These are phyloP conservation scores for Boletellus sp. DNA, from an alignment of 768 basidiomycete genomes.

Conservation along the genomic window DNA sequence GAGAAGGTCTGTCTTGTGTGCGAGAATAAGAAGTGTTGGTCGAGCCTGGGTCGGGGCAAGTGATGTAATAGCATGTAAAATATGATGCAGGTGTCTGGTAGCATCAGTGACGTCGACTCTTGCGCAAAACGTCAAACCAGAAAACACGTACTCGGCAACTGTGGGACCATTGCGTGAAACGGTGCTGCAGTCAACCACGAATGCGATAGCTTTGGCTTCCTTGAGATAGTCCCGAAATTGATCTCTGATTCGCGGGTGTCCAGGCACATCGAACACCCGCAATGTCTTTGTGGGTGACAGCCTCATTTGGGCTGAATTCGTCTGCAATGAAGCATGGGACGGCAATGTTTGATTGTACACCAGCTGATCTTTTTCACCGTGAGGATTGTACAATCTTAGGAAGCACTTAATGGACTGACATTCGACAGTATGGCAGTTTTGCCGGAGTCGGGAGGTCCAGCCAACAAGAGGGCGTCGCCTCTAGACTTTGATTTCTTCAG, in stretches of 20 bases:
- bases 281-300: conserved; percentile 44
- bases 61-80: conserved; percentile 66
- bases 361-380: conserved; percentile 43
- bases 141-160: conserved; percentile 71
- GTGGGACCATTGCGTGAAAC: conserved; percentile 69
- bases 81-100: conserved; percentile 65
- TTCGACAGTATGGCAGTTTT: conserved; percentile 76
- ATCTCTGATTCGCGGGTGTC: conserved; percentile 76
- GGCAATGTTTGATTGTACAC: conserved; percentile 59
- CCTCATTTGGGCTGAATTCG: conserved; percentile 51
- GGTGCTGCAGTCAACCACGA: conserved; percentile 77
- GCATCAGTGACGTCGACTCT: not conserved
- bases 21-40: conserved; percentile 63
- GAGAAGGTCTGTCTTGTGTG: conserved; percentile 75
- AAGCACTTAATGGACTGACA: conserved; percentile 39
- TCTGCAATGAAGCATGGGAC: conserved; percentile 76
- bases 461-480: conserved; percentile 67
- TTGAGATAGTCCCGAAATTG: conserved; percentile 66
- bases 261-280: conserved; percentile 71
- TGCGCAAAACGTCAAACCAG: not conserved
- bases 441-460: conserved; percentile 72
- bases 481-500: conserved; percentile 41
- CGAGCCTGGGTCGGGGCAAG: conserved; percentile 65
- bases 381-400: conserved; percentile 1
- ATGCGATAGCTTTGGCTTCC: conserved; percentile 63